These are phyloP conservation scores for Solanum gracilifrons DNA, from an alignment of 257 asterid species.

Conservation along the genomic window DNA sequence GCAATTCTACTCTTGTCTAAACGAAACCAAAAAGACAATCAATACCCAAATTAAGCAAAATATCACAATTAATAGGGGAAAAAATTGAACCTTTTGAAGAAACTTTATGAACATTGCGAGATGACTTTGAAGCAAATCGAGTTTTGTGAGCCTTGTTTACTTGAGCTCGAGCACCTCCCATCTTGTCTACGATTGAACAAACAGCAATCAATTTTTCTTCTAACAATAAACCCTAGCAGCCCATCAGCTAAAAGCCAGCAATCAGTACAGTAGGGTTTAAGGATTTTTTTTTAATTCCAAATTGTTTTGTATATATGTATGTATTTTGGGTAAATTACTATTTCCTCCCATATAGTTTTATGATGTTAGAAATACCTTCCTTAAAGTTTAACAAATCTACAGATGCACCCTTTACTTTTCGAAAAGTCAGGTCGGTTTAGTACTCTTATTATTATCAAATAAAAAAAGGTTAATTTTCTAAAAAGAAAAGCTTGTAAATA, in stretches of 20 bases:
- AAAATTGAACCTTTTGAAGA: slow-evolving; percentile 45
- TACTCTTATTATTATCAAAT: not conserved
- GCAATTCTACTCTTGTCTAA: slow-evolving; percentile 46
- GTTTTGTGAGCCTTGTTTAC: slow-evolving; percentile 68
- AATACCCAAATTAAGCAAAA: not conserved
- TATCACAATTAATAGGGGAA: not conserved
- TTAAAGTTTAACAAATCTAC: not conserved
- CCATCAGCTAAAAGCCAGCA: not conserved
- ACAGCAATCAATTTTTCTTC: not conserved
- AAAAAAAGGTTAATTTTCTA: not conserved
- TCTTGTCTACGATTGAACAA: not conserved
- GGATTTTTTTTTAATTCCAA: not conserved
- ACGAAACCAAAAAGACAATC: not conserved
- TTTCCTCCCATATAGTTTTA: not conserved
- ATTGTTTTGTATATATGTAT: not conserved
- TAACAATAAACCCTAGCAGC: slow-evolving; percentile 7
- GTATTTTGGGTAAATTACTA: not conserved
- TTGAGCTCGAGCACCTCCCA: slow-evolving; percentile 75
- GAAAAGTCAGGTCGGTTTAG: not conserved
- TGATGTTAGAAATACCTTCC: not conserved
- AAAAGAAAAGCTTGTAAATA: not conserved
- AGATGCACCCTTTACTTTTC: not conserved
- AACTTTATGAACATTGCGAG: slow-evolving; percentile 74
- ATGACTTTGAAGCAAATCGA: slow-evolving; percentile 77
- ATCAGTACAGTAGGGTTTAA: slow-evolving; percentile 1